These are phyloP conservation scores for Pelargonium myrrhifolium DNA, from an alignment of 441 rosid species.

Conservation along the genomic window DNA sequence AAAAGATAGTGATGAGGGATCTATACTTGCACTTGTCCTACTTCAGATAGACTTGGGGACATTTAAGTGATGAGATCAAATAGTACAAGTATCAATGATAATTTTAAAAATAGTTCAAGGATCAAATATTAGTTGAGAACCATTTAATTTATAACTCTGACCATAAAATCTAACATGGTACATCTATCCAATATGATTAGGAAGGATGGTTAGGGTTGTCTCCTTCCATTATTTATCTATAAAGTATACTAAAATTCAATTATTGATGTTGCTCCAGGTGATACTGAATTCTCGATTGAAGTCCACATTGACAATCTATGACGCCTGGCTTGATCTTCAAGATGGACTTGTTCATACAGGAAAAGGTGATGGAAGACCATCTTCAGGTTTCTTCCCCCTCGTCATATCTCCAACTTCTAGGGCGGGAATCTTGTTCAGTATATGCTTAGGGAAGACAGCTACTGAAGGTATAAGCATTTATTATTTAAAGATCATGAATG, in stretches of 20 bases:
- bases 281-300: conserved; percentile 88
- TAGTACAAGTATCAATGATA: no score
- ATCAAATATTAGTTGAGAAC: no score
- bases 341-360: conserved; percentile 76
- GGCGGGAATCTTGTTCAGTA: conserved; percentile 72
- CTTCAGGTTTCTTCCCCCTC: conserved; percentile 74
- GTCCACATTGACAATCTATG: conserved; percentile 70
- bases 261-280: conserved; percentile 44
- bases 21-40: no score
- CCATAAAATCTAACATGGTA: not conserved
- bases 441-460: conserved; percentile 48
- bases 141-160: no score
- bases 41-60: no score
- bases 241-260: not conserved
- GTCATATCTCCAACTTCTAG: conserved; percentile 69
- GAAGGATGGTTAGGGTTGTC: not conserved
- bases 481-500: not conserved
- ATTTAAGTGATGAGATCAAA: no score
- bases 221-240: not conserved
- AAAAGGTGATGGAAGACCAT: conserved; percentile 72
- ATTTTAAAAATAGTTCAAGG: no score
- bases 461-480: conserved; percentile 39
- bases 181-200: not conserved
- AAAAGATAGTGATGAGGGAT: no score
- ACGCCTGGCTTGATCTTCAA: conserved; percentile 97